Conservation (phyloP, 305 asterid genomes). For the Petunia hybrid region DNA sequence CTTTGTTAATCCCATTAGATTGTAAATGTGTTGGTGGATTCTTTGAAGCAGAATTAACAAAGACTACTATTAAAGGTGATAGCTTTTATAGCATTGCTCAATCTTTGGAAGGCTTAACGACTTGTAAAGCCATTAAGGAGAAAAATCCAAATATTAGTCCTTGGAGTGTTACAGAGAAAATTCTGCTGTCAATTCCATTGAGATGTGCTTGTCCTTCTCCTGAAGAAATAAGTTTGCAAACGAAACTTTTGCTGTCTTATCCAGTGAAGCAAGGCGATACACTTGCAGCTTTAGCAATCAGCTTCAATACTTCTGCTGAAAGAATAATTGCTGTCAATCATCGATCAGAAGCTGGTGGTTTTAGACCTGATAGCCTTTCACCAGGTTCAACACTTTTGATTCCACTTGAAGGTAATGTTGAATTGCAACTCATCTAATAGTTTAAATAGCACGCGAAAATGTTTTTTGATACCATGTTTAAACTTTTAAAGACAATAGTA, state of each 20-base stretch:
- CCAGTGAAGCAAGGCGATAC: slow-evolving; percentile 62
- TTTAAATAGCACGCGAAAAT: not conserved
- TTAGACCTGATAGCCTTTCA: slow-evolving; percentile 40
- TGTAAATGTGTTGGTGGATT: slow-evolving; percentile 48
- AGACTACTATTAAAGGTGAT: slow-evolving; percentile 51
- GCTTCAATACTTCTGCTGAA: slow-evolving; percentile 51
- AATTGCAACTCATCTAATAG: not conserved
- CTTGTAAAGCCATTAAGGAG: slow-evolving; percentile 54
- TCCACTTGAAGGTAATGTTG: slow-evolving; percentile 39
- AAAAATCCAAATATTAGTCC: slow-evolving; percentile 51
- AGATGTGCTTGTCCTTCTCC: slow-evolving; percentile 64
- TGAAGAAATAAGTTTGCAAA: slow-evolving; percentile 27
- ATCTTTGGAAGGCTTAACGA: slow-evolving; percentile 60
- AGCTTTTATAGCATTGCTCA: slow-evolving; percentile 57
- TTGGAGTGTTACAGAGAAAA: slow-evolving; percentile 46
- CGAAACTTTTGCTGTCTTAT: slow-evolving; percentile 55
- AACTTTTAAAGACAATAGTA: too few species aligned
- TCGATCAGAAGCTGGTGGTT: slow-evolving; percentile 38
- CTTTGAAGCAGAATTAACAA: slow-evolving; percentile 54
- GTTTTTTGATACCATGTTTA: too few species aligned
- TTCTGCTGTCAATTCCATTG: slow-evolving; percentile 44
- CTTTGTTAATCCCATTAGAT: slow-evolving; percentile 58
- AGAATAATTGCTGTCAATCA: slow-evolving; percentile 49
- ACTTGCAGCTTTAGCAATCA: slow-evolving; percentile 41
- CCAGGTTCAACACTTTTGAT: slow-evolving; percentile 57